A percentile compares a stretch with the other conserved stretches of the same genome.
Evolutionary conservation across 2,329 filamentous ascomycete genomes (phyloP).

Genomic region (Penicillium paneum): DNA sequence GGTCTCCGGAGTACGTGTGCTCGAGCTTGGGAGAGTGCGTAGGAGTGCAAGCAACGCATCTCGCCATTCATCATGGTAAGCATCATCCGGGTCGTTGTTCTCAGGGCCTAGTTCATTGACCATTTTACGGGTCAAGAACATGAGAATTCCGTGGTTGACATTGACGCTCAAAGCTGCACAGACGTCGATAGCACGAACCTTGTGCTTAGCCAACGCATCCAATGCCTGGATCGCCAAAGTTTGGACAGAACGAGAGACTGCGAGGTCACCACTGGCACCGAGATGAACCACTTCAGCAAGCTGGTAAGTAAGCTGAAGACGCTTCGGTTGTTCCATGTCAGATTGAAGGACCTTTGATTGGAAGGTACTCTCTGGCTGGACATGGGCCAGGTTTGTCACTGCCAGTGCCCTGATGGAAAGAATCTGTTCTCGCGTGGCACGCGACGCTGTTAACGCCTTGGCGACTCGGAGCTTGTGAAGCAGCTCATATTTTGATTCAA

Average conservation of each 20-base stretch:
- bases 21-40: slow-evolving; percentile 69
- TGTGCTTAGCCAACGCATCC: slow-evolving; percentile 79
- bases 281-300: slow-evolving; percentile 88
- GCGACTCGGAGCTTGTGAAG: slow-evolving; percentile 79
- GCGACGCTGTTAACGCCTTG: slow-evolving; percentile 69
- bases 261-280: slow-evolving; percentile 63
- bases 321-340: slow-evolving; percentile 83
- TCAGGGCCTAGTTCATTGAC: slow-evolving; percentile 74
- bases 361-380: slow-evolving; percentile 79
- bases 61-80: slow-evolving; percentile 81
- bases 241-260: slow-evolving; percentile 73
- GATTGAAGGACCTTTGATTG: slow-evolving; percentile 80
- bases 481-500: slow-evolving; percentile 74
- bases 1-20: slow-evolving; percentile 71
- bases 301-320: slow-evolving; percentile 87
- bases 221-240: slow-evolving; percentile 76
- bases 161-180: slow-evolving; percentile 89
- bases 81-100: slow-evolving; percentile 55
- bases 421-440: slow-evolving; percentile 67
- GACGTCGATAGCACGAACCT: slow-evolving; percentile 74
- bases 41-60: slow-evolving; percentile 85
- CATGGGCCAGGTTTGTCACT: slow-evolving; percentile 86
- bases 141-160: slow-evolving; percentile 90
- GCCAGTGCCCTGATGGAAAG: slow-evolving; percentile 79
- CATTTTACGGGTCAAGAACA: slow-evolving; percentile 88